Percentiles rank a stretch among this genome's conserved stretches.
Conservation (phyloP, 768 basidiomycete genomes). For the Boletus rubescentipes region DNA sequence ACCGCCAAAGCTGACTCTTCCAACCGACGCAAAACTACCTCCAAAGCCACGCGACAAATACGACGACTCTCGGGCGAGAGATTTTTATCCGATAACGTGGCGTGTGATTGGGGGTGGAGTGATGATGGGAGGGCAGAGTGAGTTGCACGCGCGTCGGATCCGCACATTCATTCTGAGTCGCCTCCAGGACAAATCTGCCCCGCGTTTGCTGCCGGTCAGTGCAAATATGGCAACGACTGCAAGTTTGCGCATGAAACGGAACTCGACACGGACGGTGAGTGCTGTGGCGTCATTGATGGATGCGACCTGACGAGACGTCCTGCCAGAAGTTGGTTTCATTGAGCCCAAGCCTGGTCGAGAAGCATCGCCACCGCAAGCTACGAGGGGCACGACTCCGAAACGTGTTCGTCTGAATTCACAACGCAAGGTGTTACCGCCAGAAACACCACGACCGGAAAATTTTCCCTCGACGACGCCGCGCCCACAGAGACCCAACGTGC, state of each 20-base stretch:
- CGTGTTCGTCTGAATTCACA: slow-evolving; percentile 6
- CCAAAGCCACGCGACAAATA: slow-evolving; percentile 27
- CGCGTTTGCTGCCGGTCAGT: slow-evolving; percentile 24
- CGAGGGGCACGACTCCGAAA: slow-evolving; percentile 5
- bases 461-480: neutral
- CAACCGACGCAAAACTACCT: slow-evolving; percentile 19
- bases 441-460: neutral
- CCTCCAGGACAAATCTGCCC: slow-evolving; percentile 26
- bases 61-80: slow-evolving; percentile 42
- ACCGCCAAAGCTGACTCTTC: slow-evolving; percentile 1
- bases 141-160: slow-evolving; percentile 5
- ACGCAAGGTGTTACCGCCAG: slow-evolving; percentile 5
- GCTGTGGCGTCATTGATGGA: neutral
- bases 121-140: slow-evolving; percentile 49
- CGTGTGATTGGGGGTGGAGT: slow-evolving; percentile 79
- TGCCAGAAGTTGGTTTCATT: slow-evolving; percentile 19
- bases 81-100: slow-evolving; percentile 69
- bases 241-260: slow-evolving; percentile 31
- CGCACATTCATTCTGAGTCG: neutral
- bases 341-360: slow-evolving; percentile 1
- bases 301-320: neutral
- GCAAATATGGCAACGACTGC: slow-evolving; percentile 28
- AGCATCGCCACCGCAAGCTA: neutral
- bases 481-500: neutral
- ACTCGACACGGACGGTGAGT: slow-evolving; percentile 24